Conservation (phyloP, 345 rosid genomes). For the Abelmoschus esculentus region DNA sequence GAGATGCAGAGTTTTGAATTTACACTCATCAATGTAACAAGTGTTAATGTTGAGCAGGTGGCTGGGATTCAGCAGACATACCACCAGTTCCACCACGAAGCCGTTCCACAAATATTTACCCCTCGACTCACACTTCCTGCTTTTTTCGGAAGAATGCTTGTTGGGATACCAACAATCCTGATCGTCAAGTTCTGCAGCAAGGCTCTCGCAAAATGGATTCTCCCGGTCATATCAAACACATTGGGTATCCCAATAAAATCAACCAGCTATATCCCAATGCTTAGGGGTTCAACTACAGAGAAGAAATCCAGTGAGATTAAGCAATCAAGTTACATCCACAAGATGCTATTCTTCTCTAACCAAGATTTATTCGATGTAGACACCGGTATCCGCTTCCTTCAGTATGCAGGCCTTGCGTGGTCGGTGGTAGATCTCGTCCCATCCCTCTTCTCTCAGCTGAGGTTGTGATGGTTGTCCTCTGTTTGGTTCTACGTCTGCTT, state of each 20-base stretch:
- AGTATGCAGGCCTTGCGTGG: conserved; percentile 96
- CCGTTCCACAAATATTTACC: conserved; percentile 49
- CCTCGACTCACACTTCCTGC: conserved; percentile 34
- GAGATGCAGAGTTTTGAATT: no score
- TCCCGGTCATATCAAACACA: conserved; percentile 67
- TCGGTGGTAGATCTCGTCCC: conserved; percentile 34
- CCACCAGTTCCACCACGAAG: conserved; percentile 87
- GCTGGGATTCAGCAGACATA: conserved; percentile 79
- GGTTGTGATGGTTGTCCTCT: conserved; percentile 29
- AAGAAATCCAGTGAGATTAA: conserved; percentile 42
- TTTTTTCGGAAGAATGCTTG: conserved; percentile 57
- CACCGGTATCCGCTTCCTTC: conserved; percentile 79
- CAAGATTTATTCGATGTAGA: conserved; percentile 65
- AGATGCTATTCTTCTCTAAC: conserved; percentile 33
- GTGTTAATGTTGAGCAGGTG: conserved; percentile 36
- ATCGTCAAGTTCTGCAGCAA: conserved; percentile 87
- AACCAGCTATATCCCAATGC: conserved; percentile 54
- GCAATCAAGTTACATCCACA: conserved; percentile 49
- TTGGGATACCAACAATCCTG: conserved; percentile 86
- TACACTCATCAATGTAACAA: no score
- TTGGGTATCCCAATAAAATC: conserved; percentile 75
- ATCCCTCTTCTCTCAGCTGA: conserved; percentile 45
- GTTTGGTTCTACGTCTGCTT: neutral
- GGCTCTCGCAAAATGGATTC: conserved; percentile 74
- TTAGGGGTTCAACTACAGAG: conserved; percentile 29